Base-by-base conservation (phyloP, 2,329 filamentous ascomycete genomes). In the Claviceps humidiphila region DNA sequence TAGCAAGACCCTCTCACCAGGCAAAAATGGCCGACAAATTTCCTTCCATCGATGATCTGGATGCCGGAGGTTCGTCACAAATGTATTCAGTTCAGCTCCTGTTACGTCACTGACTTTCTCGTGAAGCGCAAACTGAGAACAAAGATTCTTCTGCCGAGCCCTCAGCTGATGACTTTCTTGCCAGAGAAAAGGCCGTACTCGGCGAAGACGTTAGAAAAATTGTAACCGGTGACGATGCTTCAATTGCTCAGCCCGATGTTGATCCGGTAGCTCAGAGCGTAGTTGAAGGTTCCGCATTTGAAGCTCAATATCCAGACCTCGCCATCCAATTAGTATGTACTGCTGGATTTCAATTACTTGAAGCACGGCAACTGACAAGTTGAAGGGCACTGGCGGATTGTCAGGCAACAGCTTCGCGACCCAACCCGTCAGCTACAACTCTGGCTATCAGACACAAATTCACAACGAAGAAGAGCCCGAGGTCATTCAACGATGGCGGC, bases 161-260 rank as follows among this genome's bases (percentile, higher is more conserved):
- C 34, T 82, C 84, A 37, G 75, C 80, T 56, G 82, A 88, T 63
- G 89, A 95, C 70, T 97, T 98, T 68, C 81, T 97, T 48, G 83
- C 87, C 57, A 87, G 91, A 60, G 93, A 98, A 73, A 88, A 89
- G 64, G 93, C 89, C 56, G 71, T 85, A 17, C 81, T 98, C 7
- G 93, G 93, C 58, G 93, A 95, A 57, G 93, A 97, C 68, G 93
- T 93, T 55, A 80, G 89, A 61, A 87, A 90, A 73, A 98, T 98
- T 68, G 77, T 85, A 57, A 86, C 87, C 37, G 77, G 81, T 55
- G 82, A 84, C 63, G 88, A 95, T 65, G 74, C 77, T 54, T 76
- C 80, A 42, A 76, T 81, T 51, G 78, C 76, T 58, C 82, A 85
- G 60, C 74, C 80, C 58, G 77, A 73, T 51, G 81, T 84, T 57